phyloP scores from a whole-genome alignment of 208 protist species.

The Leishmania amazonensis region DNA sequence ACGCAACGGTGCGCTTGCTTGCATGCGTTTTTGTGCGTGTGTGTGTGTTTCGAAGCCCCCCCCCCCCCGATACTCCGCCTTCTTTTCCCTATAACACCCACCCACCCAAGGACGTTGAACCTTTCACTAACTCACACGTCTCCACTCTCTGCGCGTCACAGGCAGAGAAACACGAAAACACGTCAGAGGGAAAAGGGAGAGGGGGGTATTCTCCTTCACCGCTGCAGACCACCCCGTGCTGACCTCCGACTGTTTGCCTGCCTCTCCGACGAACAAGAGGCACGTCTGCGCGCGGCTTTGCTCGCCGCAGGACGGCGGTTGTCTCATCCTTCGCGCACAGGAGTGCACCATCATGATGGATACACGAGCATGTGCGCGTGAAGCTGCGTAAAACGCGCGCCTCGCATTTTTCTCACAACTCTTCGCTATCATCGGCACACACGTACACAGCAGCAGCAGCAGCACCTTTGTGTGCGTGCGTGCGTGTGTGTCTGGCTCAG shows the following conservation, averaged over 20 bases:
- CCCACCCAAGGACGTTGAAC: not conserved
- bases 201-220: not conserved
- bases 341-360: not conserved
- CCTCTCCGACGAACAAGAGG: not conserved
- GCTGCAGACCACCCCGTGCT: not conserved
- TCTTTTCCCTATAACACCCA: not conserved
- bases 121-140: not conserved
- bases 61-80: not conserved
- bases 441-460: too few species aligned
- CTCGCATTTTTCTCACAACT: not conserved
- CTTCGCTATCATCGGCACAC: not conserved
- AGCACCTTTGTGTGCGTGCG: not conserved
- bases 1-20: not conserved
- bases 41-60: not conserved
- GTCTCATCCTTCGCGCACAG: not conserved
- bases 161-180: not conserved
- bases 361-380: not conserved
- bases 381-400: not conserved
- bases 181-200: not conserved
- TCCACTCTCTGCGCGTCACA: not conserved
- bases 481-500: not conserved
- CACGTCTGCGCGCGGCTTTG: not conserved
- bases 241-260: not conserved
- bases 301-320: not conserved
- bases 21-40: not conserved